These are phyloP conservation scores for Rhododendron henanense DNA, from an alignment of 148 eudicot genomes.

Conservation along the genomic window DNA sequence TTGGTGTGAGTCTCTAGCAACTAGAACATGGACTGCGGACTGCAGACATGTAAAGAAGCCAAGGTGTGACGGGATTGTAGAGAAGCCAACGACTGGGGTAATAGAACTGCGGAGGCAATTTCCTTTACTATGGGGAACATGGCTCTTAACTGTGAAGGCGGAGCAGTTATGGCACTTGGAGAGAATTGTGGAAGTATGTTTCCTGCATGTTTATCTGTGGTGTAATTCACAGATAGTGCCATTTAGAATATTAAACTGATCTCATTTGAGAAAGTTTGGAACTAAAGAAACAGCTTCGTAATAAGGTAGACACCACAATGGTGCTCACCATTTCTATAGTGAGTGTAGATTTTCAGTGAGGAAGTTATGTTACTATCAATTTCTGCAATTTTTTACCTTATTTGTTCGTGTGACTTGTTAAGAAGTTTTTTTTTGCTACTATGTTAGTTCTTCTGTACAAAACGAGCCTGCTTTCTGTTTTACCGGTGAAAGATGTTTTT, in stretches of 20 bases:
- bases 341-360: background rate
- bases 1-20: background rate
- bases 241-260: background rate
- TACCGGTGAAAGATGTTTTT: background rate
- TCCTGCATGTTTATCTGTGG: background rate
- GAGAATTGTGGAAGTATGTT: background rate
- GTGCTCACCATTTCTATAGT: background rate
- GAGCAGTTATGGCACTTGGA: background rate
- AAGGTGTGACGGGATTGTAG: background rate
- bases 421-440: background rate
- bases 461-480: background rate
- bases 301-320: background rate
- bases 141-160: background rate
- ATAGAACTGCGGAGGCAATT: background rate
- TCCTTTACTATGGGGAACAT: background rate
- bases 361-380: background rate
- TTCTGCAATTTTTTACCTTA: background rate
- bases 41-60: background rate
- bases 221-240: background rate
- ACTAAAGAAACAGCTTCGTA: background rate
- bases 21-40: background rate
- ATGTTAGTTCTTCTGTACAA: background rate
- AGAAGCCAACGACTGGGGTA: background rate
- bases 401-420: background rate
- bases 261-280: background rate